Evolutionary conservation across 805 yeast species (phyloP).

Genomic region (Barnettozyma siamensis): DNA sequence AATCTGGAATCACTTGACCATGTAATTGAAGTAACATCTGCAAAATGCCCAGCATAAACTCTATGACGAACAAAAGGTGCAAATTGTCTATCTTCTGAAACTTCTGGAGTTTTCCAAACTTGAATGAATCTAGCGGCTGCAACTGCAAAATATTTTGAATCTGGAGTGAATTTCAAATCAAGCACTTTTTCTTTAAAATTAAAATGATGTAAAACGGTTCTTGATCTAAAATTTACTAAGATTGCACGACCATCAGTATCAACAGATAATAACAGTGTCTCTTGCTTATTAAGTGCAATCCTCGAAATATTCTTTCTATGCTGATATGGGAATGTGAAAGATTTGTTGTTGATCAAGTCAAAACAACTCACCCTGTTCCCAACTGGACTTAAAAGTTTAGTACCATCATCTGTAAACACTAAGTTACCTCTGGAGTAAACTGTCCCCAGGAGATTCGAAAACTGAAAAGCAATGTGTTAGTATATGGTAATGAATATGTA

Average conservation of each 20-base stretch:
- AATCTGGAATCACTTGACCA: constrained; percentile 94
- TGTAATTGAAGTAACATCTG: constrained; percentile 66
- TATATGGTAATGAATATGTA: neutral
- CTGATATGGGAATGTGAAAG: constrained; percentile 87
- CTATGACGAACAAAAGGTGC: constrained; percentile 93
- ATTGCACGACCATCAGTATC: constrained; percentile 94
- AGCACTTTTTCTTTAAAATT: constrained; percentile 78
- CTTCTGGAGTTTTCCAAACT: constrained; percentile 88
- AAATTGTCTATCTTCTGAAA: constrained; percentile 81
- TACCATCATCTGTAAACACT: constrained; percentile 81
- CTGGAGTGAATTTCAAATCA: constrained; percentile 80
- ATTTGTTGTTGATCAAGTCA: constrained; percentile 76
- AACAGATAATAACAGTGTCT: constrained; percentile 71
- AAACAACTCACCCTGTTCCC: constrained; percentile 90
- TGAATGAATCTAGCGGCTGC: constrained; percentile 80
- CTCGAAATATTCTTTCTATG: constrained; percentile 80
- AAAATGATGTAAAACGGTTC: constrained; percentile 88
- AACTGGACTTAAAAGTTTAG: constrained; percentile 79
- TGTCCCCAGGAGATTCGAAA: constrained; percentile 87
- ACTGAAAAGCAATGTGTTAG: constrained; percentile 32
- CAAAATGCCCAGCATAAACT: constrained; percentile 88
- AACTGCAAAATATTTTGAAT: constrained; percentile 81
- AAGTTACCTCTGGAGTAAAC: constrained; percentile 93
- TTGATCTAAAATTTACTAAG: constrained; percentile 73
- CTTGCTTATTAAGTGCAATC: constrained; percentile 79